phyloP scores from a whole-genome alignment of 1,284 basidiomycete genomes.

The Rhodotorula mucilaginosa region DNA sequence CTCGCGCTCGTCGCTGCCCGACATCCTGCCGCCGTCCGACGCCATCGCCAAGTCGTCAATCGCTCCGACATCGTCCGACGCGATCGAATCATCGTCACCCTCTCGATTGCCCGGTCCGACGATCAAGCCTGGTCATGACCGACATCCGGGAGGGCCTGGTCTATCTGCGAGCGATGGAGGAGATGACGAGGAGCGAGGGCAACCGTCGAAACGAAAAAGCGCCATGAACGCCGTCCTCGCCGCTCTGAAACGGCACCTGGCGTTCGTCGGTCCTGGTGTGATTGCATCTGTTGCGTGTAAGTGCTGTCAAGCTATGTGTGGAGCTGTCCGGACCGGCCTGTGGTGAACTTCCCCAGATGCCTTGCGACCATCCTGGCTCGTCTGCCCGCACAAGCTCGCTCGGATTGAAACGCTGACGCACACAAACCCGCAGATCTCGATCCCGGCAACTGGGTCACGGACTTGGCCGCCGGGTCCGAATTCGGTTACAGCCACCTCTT shows the following conservation, averaged over 20 bases:
- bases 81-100: too few species aligned
- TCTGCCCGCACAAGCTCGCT: background rate
- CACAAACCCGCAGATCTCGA: slow-evolving; percentile 21
- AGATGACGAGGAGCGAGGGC: too few species aligned
- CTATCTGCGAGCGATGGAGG: too few species aligned
- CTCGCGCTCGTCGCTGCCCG: background rate
- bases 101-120: too few species aligned
- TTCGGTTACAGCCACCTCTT: slow-evolving; percentile 79
- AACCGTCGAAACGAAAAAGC: too few species aligned
- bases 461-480: slow-evolving; percentile 34
- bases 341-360: background rate
- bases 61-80: background rate
- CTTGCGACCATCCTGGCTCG: background rate
- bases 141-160: too few species aligned
- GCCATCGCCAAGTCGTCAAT: background rate
- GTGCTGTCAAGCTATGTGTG: background rate
- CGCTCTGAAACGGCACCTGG: slow-evolving; percentile 24
- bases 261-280: slow-evolving; percentile 37
- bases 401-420: background rate
- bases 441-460: slow-evolving; percentile 39
- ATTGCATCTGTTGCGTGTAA: slow-evolving; percentile 34
- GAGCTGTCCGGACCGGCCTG: background rate
- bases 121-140: too few species aligned
- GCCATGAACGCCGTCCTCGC: background rate
- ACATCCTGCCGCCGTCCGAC: background rate